Percentiles rank a stretch among this genome's conserved stretches.
These are phyloP conservation scores for Pseudogymnoascus sp. DNA, from an alignment of 2,329 filamentous ascomycete genomes.

Conservation along the genomic window DNA sequence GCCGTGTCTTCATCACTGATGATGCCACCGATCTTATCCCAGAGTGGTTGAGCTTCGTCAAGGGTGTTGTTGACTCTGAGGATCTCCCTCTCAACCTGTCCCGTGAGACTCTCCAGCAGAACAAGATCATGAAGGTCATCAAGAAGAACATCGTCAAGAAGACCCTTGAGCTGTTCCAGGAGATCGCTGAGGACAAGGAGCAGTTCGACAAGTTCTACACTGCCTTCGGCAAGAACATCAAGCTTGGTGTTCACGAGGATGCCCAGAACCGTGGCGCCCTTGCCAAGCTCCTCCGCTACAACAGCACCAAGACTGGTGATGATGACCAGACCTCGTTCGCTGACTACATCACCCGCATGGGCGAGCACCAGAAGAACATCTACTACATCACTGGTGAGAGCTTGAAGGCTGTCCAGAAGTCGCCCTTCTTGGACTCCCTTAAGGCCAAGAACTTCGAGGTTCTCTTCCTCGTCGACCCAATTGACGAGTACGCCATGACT, in stretches of 20 bases:
- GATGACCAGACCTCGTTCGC: slow-evolving; percentile 89
- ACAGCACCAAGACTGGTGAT: slow-evolving; percentile 92
- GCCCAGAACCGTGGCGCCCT: slow-evolving; percentile 88
- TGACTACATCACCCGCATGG: slow-evolving; percentile 99
- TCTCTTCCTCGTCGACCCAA: slow-evolving; percentile 97
- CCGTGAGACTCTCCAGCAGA: slow-evolving; percentile 99
- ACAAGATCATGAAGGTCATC: slow-evolving; percentile 99
- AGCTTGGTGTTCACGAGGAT: slow-evolving; percentile 99
- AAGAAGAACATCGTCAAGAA: slow-evolving; percentile 99
- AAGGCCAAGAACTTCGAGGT: slow-evolving; percentile 99
- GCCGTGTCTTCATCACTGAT: slow-evolving; percentile 99
- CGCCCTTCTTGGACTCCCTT: slow-evolving; percentile 96
- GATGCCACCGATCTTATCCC: slow-evolving; percentile 98
- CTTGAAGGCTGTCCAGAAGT: slow-evolving; percentile 95
- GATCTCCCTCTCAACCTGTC: slow-evolving; percentile 98
- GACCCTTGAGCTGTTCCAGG: slow-evolving; percentile 97
- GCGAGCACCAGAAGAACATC: slow-evolving; percentile 99
- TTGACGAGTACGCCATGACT: slow-evolving; percentile 99
- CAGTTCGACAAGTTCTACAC: slow-evolving; percentile 99
- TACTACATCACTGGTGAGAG: slow-evolving; percentile 99
- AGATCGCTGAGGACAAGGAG: slow-evolving; percentile 99
- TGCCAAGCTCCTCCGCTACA: slow-evolving; percentile 97
- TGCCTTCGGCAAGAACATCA: slow-evolving; percentile 99
- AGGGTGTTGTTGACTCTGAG: slow-evolving; percentile 99
- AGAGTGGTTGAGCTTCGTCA: slow-evolving; percentile 98